phyloP scores from a whole-genome alignment of 352 stramenopile species.

The Pythium periplocum region DNA sequence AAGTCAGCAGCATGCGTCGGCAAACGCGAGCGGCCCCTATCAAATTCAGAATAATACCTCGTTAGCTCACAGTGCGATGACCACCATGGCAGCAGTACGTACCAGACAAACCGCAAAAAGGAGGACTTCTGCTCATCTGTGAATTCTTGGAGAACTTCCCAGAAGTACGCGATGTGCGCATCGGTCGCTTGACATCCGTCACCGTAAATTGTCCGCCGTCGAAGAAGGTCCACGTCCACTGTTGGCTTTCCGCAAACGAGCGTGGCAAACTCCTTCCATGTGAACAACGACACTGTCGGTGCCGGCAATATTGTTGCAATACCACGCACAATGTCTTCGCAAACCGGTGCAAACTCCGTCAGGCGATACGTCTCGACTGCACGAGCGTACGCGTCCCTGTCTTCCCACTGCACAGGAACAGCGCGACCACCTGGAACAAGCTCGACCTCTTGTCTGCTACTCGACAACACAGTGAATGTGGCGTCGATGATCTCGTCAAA shows the following conservation, averaged over 20 bases:
- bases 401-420: conserved; percentile 88
- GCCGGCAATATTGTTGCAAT: conserved; percentile 84
- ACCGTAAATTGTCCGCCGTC: conserved; percentile 86
- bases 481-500: conserved; percentile 91
- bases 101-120: conserved; percentile 88
- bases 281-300: conserved; percentile 76
- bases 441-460: conserved; percentile 70
- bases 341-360: conserved; percentile 74
- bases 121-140: conserved; percentile 87
- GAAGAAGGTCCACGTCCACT: conserved; percentile 84
- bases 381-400: conserved; percentile 79
- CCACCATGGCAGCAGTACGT: conserved; percentile 9
- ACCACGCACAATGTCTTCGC: conserved; percentile 64
- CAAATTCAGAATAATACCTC: conserved; percentile 7
- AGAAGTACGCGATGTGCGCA: conserved; percentile 88
- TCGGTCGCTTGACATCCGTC: conserved; percentile 84
- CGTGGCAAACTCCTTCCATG: conserved; percentile 84
- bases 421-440: conserved; percentile 72
- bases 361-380: conserved; percentile 76
- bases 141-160: conserved; percentile 85
- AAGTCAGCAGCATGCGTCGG: conserved; percentile 86
- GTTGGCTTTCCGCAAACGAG: conserved; percentile 88
- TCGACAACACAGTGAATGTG: conserved; percentile 86
- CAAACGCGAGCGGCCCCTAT: conserved; percentile 78
- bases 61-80: no score